Evolutionary conservation across 2,329 filamentous ascomycete species (phyloP).

Genomic region (Neopestalotiopsis rosae): DNA sequence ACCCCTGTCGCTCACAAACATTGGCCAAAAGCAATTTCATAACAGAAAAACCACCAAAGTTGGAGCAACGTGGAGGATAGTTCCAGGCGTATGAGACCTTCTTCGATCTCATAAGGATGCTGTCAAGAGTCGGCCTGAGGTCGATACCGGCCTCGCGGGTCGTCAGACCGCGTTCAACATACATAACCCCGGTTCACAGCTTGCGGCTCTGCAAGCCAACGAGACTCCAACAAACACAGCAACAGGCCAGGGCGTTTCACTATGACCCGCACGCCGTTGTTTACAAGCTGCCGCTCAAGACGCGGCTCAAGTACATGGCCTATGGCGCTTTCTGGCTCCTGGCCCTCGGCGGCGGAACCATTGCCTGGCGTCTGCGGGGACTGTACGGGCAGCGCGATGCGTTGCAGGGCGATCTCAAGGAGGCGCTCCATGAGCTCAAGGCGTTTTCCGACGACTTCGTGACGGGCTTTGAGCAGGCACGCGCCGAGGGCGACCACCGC

Average conservation of each 20-base stretch:
- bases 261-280: constrained; percentile 12
- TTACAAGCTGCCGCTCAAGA: constrained; percentile 4
- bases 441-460: constrained; percentile 8
- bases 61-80: background rate
- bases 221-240: background rate
- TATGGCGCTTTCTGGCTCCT: constrained; percentile 18
- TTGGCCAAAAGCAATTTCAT: constrained; percentile 6
- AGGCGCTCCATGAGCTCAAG: constrained; percentile 10
- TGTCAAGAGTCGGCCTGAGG: constrained; percentile 8
- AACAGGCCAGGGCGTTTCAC: constrained; percentile 7
- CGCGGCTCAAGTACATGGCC: constrained; percentile 21
- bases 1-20: background rate
- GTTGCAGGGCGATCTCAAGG: constrained; percentile 3
- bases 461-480: constrained; percentile 21
- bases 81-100: background rate
- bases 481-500: constrained; percentile 19
- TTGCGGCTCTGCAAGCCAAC: background rate
- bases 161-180: background rate
- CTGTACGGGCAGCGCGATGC: constrained; percentile 3
- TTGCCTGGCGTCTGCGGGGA: constrained; percentile 15
- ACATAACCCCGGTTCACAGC: background rate
- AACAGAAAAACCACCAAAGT: background rate
- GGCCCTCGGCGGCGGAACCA: constrained; percentile 17
- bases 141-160: constrained; percentile 5
- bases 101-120: background rate